phyloP scores from a whole-genome alignment of 305 asterid genomes.

The Solanum aculeatissimum region DNA sequence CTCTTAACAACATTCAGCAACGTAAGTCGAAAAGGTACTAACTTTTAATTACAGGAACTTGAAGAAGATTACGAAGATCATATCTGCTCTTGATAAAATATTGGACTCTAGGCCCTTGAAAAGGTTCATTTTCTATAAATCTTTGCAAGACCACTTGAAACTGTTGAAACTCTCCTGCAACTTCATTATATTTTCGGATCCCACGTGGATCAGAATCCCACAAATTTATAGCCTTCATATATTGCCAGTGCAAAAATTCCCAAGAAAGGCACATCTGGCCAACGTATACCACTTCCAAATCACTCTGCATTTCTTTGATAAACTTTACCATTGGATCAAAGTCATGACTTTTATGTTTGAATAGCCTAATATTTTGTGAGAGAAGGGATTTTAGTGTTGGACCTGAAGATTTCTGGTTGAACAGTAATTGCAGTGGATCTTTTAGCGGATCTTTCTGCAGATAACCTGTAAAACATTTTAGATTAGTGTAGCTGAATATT shows the following conservation, averaged over 20 bases:
- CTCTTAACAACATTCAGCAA: not conserved
- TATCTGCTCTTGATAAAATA: conserved; percentile 58
- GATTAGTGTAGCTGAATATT: not conserved
- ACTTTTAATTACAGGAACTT: conserved; percentile 89
- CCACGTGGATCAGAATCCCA: conserved; percentile 76
- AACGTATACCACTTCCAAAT: conserved; percentile 79
- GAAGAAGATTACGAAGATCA: conserved; percentile 72
- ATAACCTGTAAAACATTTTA: conserved; percentile 43
- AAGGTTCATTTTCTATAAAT: conserved; percentile 71
- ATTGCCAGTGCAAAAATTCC: conserved; percentile 93
- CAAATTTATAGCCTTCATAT: conserved; percentile 61
- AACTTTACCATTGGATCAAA: conserved; percentile 72
- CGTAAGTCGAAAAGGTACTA: not conserved
- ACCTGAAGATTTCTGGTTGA: conserved; percentile 36
- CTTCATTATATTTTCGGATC: conserved; percentile 50
- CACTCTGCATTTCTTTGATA: conserved; percentile 62
- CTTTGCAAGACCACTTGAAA: conserved; percentile 84
- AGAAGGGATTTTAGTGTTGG: conserved; percentile 53
- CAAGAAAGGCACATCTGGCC: conserved; percentile 95
- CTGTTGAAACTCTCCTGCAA: conserved; percentile 89
- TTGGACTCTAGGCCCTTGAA: conserved; percentile 75
- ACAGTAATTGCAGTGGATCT: conserved; percentile 56
- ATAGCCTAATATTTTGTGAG: conserved; percentile 46
- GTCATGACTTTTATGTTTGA: conserved; percentile 45
- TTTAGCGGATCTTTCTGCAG: conserved; percentile 44